These are phyloP conservation scores for Collybiopsis confluens DNA, from an alignment of 768 basidiomycete genomes.

Conservation along the genomic window DNA sequence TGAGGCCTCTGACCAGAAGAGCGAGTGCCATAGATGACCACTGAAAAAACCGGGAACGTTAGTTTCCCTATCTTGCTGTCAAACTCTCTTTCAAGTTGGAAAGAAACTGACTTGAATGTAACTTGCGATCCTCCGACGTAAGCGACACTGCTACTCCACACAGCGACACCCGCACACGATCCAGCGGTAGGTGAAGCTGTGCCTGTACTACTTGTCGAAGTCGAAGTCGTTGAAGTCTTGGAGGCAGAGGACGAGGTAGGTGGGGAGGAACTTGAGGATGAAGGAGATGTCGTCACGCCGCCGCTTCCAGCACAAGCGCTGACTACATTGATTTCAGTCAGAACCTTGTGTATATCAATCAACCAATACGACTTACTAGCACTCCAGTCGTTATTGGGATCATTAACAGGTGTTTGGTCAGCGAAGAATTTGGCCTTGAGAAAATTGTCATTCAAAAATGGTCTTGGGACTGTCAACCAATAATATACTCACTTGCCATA, in stretches of 20 bases:
- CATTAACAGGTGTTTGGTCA: constrained; percentile 38
- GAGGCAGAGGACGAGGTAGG: constrained; percentile 19
- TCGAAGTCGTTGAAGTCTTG: constrained; percentile 17
- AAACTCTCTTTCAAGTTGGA: too few species aligned
- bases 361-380: constrained; percentile 43
- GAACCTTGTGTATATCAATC: neutral
- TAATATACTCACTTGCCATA: constrained; percentile 48
- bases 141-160: neutral
- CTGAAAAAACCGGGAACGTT: neutral
- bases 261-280: constrained; percentile 26
- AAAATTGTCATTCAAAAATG: neutral
- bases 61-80: neutral
- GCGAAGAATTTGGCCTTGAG: constrained; percentile 60
- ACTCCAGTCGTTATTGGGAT: constrained; percentile 58
- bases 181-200: constrained; percentile 9
- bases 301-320: constrained; percentile 39
- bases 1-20: constrained; percentile 1
- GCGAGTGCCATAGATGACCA: neutral
- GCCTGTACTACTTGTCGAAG: constrained; percentile 15
- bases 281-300: constrained; percentile 40
- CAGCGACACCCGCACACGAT: constrained; percentile 1
- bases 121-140: constrained; percentile 6
- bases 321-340: constrained; percentile 31
- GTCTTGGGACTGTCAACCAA: neutral
- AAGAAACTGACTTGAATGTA: neutral